Conservation (phyloP, 495 filamentous ascomycete genomes). For the Terfezia claveryi region DNA sequence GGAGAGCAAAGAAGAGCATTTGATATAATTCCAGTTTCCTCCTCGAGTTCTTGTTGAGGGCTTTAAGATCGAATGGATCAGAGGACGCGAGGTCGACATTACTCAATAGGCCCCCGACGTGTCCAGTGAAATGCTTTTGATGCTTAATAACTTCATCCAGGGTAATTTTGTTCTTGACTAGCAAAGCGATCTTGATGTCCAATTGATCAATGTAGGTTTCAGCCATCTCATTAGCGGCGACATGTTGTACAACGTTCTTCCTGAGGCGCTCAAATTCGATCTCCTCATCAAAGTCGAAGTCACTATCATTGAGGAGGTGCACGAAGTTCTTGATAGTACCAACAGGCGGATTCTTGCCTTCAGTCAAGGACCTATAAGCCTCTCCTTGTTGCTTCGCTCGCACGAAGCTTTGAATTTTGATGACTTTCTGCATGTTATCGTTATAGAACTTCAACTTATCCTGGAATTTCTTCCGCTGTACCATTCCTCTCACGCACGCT, state of each 20-base stretch:
- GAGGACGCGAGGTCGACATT: slow-evolving; percentile 71
- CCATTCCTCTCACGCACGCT: slow-evolving; percentile 44
- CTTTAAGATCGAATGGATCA: slow-evolving; percentile 90
- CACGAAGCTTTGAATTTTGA: slow-evolving; percentile 95
- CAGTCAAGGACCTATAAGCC: slow-evolving; percentile 64
- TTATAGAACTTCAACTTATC: slow-evolving; percentile 75
- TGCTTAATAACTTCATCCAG: slow-evolving; percentile 94
- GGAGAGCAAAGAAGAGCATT: slow-evolving; percentile 89
- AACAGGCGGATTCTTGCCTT: slow-evolving; percentile 92
- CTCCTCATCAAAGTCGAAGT: slow-evolving; percentile 97
- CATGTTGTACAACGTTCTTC: slow-evolving; percentile 89
- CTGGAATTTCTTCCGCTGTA: slow-evolving; percentile 53
- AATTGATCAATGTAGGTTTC: slow-evolving; percentile 96
- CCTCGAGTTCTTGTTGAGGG: slow-evolving; percentile 83
- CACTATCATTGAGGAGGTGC: slow-evolving; percentile 90
- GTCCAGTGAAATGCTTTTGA: slow-evolving; percentile 87
- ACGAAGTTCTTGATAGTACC: slow-evolving; percentile 94
- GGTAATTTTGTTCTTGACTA: slow-evolving; percentile 99
- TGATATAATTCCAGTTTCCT: slow-evolving; percentile 94
- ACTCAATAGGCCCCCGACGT: slow-evolving; percentile 63
- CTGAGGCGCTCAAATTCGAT: slow-evolving; percentile 83
- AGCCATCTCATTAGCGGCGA: slow-evolving; percentile 86
- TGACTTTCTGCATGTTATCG: slow-evolving; percentile 95
- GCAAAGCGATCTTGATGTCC: slow-evolving; percentile 93
- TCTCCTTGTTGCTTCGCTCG: slow-evolving; percentile 84